phyloP scores from a whole-genome alignment of 2,329 filamentous ascomycete genomes.

The Didymella arachidicola region DNA sequence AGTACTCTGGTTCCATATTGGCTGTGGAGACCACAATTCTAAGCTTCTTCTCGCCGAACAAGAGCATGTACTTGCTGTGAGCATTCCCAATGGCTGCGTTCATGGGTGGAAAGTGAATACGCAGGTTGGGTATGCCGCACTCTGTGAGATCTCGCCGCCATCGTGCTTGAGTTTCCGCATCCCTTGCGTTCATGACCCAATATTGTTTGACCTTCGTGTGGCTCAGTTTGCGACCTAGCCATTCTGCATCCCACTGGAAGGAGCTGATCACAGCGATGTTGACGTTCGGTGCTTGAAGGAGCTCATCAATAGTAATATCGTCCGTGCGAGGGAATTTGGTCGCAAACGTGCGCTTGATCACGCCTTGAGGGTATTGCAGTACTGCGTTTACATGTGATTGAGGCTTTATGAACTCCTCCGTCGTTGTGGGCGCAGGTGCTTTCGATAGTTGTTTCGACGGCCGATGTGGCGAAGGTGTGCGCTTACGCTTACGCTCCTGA shows the following conservation, averaged over 20 bases:
- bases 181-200: conserved; percentile 68
- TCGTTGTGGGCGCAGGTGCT: neutral
- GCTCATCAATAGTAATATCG: conserved; percentile 88
- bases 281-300: conserved; percentile 76
- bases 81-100: conserved; percentile 72
- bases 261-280: conserved; percentile 83
- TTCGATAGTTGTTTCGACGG: conserved; percentile 37
- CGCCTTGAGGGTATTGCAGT: conserved; percentile 64
- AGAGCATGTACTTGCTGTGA: conserved; percentile 92
- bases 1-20: conserved; percentile 85
- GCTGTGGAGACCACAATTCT: conserved; percentile 86
- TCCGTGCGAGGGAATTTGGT: conserved; percentile 68
- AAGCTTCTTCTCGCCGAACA: conserved; percentile 78
- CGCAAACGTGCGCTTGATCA: conserved; percentile 83
- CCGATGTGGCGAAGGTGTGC: conserved; percentile 52
- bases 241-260: conserved; percentile 84
- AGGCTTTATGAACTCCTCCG: neutral
- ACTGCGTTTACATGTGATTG: neutral
- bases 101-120: conserved; percentile 84
- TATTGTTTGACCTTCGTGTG: conserved; percentile 60
- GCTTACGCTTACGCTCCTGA: conserved; percentile 69
- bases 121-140: conserved; percentile 60
- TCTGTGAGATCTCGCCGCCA: conserved; percentile 41
- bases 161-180: conserved; percentile 48
- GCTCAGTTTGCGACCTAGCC: conserved; percentile 74